These are phyloP conservation scores for Sanghuangporus baumii DNA, from an alignment of 1,284 basidiomycete genomes.

Conservation along the genomic window DNA sequence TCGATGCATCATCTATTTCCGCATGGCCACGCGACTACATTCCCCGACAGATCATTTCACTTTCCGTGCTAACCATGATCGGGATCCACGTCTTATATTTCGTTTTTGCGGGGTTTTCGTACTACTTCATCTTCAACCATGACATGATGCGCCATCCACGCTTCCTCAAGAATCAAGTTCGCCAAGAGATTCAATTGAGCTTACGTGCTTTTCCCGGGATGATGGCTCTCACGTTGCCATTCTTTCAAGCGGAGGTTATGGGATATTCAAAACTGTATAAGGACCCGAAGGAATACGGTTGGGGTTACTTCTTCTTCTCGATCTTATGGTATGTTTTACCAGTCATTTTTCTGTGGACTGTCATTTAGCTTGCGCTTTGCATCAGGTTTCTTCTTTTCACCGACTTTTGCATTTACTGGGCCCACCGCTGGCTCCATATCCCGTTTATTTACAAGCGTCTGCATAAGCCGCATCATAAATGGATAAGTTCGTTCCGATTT, in stretches of 20 bases:
- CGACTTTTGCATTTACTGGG: conserved; percentile 91
- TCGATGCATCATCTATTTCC: conserved; percentile 36
- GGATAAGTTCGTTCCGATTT: conserved; percentile 69
- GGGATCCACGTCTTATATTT: conserved; percentile 87
- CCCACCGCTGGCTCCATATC: conserved; percentile 88
- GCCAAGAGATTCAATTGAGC: conserved; percentile 76
- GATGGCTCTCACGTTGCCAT: conserved; percentile 82
- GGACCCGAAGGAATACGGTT: conserved; percentile 67
- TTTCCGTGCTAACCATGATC: conserved; percentile 70
- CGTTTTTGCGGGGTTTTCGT: conserved; percentile 79
- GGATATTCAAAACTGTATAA: conserved; percentile 84
- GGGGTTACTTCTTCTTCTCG: conserved; percentile 58
- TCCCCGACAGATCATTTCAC: conserved; percentile 74
- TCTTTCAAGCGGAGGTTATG: conserved; percentile 90
- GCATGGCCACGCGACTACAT: conserved; percentile 80
- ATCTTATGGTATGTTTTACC: conserved; percentile 49
- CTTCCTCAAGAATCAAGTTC: conserved; percentile 86
- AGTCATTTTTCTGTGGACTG: background rate
- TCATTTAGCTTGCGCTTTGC: background rate
- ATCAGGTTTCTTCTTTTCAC: conserved; percentile 84
- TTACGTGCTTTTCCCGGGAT: conserved; percentile 79
- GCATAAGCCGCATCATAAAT: conserved; percentile 98
- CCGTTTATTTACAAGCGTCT: conserved; percentile 85
- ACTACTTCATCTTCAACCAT: conserved; percentile 89
- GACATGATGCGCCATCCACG: conserved; percentile 94